Conservation (phyloP, 2,329 filamentous ascomycete species). For the Akanthomyces dipterigenus region DNA sequence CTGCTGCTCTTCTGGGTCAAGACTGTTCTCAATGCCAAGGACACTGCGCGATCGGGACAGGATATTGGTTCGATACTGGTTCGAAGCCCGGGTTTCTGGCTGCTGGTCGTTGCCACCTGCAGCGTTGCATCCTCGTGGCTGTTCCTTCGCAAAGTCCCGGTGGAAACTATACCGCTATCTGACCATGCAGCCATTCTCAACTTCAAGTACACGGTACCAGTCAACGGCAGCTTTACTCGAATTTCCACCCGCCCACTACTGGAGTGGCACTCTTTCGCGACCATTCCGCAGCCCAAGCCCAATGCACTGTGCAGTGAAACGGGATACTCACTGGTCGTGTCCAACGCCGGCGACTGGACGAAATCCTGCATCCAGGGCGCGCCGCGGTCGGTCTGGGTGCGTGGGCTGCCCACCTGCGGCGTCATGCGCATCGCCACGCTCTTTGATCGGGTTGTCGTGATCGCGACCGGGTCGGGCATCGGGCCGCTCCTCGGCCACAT, state of each 20-base stretch:
- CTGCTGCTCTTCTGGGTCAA: slow-evolving; percentile 60
- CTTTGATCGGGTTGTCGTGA: slow-evolving; percentile 58
- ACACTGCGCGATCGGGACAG: slow-evolving; percentile 28
- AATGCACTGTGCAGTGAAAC: slow-evolving; percentile 21
- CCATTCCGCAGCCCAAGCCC: slow-evolving; percentile 59
- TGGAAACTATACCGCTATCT: slow-evolving; percentile 62
- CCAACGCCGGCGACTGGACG: slow-evolving; percentile 73
- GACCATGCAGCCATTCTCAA: slow-evolving; percentile 65
- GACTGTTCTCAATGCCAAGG: slow-evolving; percentile 47
- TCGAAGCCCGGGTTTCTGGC: slow-evolving; percentile 52
- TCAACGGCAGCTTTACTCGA: slow-evolving; percentile 40
- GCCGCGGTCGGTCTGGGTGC: slow-evolving; percentile 58
- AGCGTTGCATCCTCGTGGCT: slow-evolving; percentile 69
- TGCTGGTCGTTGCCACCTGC: slow-evolving; percentile 55
- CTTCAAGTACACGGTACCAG: slow-evolving; percentile 56
- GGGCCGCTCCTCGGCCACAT: slow-evolving; percentile 60
- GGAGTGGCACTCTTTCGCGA: slow-evolving; percentile 73
- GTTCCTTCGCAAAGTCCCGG: slow-evolving; percentile 59
- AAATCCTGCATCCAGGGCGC: slow-evolving; percentile 53
- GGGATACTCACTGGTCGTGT: slow-evolving; percentile 63
- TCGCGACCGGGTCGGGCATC: slow-evolving; percentile 68
- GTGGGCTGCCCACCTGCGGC: slow-evolving; percentile 59
- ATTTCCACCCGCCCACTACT: slow-evolving; percentile 56
- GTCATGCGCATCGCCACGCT: slow-evolving; percentile 61
- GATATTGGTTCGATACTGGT: slow-evolving; percentile 31